phyloP scores from a whole-genome alignment of 148 eudicot genomes.

The Diospyros kaki region DNA sequence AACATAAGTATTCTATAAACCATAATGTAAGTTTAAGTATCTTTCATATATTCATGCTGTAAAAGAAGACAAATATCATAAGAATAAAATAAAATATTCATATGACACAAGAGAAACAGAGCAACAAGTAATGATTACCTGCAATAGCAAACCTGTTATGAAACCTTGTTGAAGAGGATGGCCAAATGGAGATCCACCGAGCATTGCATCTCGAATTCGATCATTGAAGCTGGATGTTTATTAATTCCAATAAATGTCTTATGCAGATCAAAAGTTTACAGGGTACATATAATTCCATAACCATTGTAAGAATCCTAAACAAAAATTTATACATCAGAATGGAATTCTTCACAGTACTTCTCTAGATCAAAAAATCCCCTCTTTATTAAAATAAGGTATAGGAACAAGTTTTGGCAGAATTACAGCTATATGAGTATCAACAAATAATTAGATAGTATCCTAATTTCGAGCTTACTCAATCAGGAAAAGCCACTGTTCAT shows the following conservation, averaged over 20 bases:
- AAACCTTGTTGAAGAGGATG: conserved; percentile 96
- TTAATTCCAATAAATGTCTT: no score
- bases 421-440: background rate
- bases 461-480: background rate
- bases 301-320: no score
- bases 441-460: background rate
- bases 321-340: background rate
- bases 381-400: background rate
- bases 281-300: no score
- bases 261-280: no score
- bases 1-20: background rate
- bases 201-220: conserved; percentile 91
- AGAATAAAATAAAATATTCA: background rate
- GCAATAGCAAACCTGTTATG: conserved; percentile 75
- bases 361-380: background rate
- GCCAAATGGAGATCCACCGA: conserved; percentile 98
- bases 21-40: background rate
- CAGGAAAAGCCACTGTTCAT: background rate
- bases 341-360: background rate
- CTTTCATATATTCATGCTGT: background rate
- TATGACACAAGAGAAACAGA: background rate
- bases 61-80: background rate
- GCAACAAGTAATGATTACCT: conserved; percentile 40
- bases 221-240: conserved; percentile 72
- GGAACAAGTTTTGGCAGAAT: background rate